Conservation (phyloP, 495 filamentous ascomycete species). For the Xylaria grammica region DNA sequence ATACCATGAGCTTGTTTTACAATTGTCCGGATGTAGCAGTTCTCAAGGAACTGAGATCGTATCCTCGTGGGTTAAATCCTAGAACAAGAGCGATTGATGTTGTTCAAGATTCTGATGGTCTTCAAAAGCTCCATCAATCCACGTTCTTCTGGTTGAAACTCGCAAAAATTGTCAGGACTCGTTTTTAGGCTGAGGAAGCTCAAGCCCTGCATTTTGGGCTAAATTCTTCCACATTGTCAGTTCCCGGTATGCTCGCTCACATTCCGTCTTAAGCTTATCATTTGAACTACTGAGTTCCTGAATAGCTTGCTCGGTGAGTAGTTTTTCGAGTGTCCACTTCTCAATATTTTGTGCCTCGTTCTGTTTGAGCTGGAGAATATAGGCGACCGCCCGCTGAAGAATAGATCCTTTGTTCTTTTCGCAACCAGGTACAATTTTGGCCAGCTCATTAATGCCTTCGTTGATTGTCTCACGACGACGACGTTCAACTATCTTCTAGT, state of each 20-base stretch:
- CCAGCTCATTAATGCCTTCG: slow-evolving; percentile 97
- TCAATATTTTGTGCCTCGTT: slow-evolving; percentile 92
- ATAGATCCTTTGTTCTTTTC: slow-evolving; percentile 99
- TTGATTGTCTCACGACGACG: slow-evolving; percentile 98
- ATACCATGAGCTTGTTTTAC: slow-evolving; percentile 14
- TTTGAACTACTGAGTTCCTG: slow-evolving; percentile 85
- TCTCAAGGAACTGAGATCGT: background rate
- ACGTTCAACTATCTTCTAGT: slow-evolving; percentile 74
- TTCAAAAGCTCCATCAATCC: background rate
- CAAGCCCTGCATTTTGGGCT: slow-evolving; percentile 75
- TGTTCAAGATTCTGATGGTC: background rate
- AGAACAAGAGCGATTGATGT: background rate
- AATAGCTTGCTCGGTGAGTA: slow-evolving; percentile 93
- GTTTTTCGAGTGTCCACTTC: slow-evolving; percentile 96
- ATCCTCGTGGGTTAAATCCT: background rate
- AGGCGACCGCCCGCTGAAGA: slow-evolving; percentile 88
- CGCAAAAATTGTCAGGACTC: slow-evolving; percentile 27
- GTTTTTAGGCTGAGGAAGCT: slow-evolving; percentile 48
- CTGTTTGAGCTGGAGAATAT: slow-evolving; percentile 92
- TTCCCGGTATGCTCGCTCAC: slow-evolving; percentile 74
- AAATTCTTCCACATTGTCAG: slow-evolving; percentile 84
- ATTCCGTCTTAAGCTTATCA: slow-evolving; percentile 85
- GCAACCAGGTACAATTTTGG: slow-evolving; percentile 95
- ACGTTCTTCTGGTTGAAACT: background rate
- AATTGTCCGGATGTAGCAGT: slow-evolving; percentile 2